Conservation (phyloP, 192 early-diverging fungal species). For the Dimargaris verticillata region DNA sequence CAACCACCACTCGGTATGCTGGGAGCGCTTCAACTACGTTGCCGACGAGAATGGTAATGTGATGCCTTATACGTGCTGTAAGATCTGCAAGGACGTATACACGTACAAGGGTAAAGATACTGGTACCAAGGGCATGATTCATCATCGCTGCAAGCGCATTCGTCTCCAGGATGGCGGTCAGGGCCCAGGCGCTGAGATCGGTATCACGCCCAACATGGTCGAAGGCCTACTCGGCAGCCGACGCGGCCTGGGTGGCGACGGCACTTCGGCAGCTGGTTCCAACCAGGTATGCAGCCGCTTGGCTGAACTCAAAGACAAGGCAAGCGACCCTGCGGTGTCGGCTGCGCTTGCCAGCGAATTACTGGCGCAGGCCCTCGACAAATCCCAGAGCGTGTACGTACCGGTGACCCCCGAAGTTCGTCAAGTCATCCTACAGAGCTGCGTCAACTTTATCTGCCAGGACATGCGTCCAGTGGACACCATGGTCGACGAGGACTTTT, state of each 20-base stretch:
- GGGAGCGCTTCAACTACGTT: conserved; percentile 7
- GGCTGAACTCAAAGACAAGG: background rate
- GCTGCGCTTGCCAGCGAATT: conserved; percentile 6
- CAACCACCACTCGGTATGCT: conserved; percentile 5
- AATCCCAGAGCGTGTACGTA: background rate
- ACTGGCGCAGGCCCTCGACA: conserved; percentile 10
- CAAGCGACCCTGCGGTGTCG: background rate
- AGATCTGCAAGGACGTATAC: conserved; percentile 10
- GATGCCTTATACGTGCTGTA: conserved; percentile 9
- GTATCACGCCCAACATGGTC: background rate
- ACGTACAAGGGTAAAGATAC: conserved; percentile 11
- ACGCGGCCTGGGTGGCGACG: background rate
- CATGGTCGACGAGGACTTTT: conserved; percentile 5
- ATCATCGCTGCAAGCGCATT: conserved; percentile 7
- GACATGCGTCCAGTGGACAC: conserved; percentile 8
- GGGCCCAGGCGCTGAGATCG: background rate
- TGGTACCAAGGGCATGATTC: conserved; percentile 10
- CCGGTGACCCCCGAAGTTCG: conserved; percentile 9
- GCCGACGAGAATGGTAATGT: conserved; percentile 1
- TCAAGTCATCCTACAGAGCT: conserved; percentile 8
- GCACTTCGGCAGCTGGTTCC: no score
- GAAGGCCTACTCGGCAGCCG: background rate
- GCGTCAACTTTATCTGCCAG: conserved; percentile 10
- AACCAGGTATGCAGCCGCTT: no score
- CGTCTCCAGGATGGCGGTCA: background rate